Percentiles rank a stretch among this genome's conserved stretches.
These are phyloP conservation scores for Mortierella sp. DNA, from an alignment of 371 early-diverging fungal species.

Conservation along the genomic window DNA sequence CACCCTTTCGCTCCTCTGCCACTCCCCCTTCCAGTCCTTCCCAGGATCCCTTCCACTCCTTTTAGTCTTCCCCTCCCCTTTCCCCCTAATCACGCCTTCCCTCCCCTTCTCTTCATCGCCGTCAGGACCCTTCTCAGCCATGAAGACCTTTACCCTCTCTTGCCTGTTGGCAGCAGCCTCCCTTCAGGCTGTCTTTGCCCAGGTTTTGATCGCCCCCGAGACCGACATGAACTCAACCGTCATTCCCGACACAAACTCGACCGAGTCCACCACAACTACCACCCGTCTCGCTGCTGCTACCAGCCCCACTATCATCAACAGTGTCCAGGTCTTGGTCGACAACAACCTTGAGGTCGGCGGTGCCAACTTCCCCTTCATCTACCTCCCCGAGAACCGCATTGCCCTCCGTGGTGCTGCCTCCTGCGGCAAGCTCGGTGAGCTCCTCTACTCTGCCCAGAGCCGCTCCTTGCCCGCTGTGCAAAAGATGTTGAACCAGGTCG, in stretches of 20 bases:
- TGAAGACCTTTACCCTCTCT: conserved; percentile 43
- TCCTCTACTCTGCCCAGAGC: conserved; percentile 50
- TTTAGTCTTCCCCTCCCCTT: conserved; percentile 1
- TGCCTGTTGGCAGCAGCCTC: conserved; percentile 53
- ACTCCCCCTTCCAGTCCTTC: conserved; percentile 17
- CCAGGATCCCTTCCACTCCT: conserved; percentile 33
- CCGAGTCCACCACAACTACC: conserved; percentile 9
- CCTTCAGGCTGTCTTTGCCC: conserved; percentile 45
- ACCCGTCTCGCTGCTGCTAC: conserved; percentile 3
- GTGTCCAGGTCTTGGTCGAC: conserved; percentile 49
- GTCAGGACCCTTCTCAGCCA: conserved; percentile 9
- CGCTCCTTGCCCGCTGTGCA: conserved; percentile 34
- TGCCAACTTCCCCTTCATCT: conserved; percentile 49
- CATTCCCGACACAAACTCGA: conserved; percentile 1
- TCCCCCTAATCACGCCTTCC: not conserved
- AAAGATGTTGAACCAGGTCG: conserved; percentile 44
- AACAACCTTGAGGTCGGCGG: conserved; percentile 53
- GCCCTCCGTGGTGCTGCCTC: conserved; percentile 32
- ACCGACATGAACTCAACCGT: conserved; percentile 45
- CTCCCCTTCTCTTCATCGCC: not conserved
- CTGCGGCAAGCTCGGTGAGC: conserved; percentile 43
- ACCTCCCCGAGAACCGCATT: conserved; percentile 47
- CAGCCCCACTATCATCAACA: conserved; percentile 30
- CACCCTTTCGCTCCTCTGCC: not conserved
- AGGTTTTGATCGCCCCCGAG: conserved; percentile 55